Evolutionary conservation across 208 protist genomes (phyloP), one percentile per base, ranked within the genome.

Genomic region (Angomonas ambiguus): DNA sequence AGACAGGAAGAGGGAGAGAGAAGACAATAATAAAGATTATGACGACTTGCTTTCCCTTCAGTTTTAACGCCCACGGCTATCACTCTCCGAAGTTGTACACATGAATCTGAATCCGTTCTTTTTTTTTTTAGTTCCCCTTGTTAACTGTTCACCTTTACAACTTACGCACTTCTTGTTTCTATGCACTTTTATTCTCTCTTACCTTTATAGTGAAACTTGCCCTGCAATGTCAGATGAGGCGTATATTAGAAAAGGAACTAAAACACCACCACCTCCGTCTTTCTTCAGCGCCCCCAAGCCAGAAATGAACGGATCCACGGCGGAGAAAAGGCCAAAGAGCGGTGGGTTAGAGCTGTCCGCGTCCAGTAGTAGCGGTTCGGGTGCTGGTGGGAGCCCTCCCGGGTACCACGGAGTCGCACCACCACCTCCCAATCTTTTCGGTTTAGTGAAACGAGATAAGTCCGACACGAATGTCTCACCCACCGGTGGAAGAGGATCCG

Each of bases 41-140:
- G 82, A 83, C 48, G 89, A 95, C 65, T 70, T 94, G 31, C 62
- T 84, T 59, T 76, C 78, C 49, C 80, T 94, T 49, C 64, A 61
- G 18, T 59, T 88, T 1, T 88, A 75, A 67, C n/a, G 25, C n/a
- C n/a, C n/a, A n/a, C n/a, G n/a, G n/a, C n/a, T n/a, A n/a, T n/a
- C n/a, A 4, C 24, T 59, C 53, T 33, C 6, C 8, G 13, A 55
- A 20, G 22, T 22, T 20, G 13, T 28, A 18, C 25, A 32, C 62
- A 16, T 49, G 5, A n/a, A 30, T 45, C 18, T 62, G 16, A 22
- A 2, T 49, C 27, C 16, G 24, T 33, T 25, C 45, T 57, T 48
- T 51, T 32, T 66, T 59, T 59, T 2, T 58, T 28, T 18, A 5
- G 2, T 65, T n/a, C n/a, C 18, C 67, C 38, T 45, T 16, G 8